Conservation (phyloP, 208 protist genomes). For the Endotrypanum monterogeii region DNA sequence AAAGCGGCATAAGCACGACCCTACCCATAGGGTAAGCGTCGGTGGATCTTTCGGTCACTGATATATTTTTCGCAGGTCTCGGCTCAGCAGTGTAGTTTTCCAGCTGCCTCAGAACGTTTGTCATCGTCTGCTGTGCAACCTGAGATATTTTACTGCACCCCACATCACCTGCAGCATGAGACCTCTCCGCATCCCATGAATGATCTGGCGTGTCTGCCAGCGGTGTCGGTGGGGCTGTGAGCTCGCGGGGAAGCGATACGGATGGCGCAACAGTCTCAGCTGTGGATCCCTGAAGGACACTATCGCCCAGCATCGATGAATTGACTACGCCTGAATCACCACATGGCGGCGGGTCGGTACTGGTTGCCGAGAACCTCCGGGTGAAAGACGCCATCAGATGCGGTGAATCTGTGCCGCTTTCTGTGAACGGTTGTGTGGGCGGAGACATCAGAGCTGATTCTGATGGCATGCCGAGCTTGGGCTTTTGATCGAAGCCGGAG, state of each 20-base stretch:
- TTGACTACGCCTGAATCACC: background rate
- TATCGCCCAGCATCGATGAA: background rate
- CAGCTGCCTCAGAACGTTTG: constrained; percentile 13
- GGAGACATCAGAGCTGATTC: background rate
- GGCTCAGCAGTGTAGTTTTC: background rate
- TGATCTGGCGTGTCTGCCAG: background rate
- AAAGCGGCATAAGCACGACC: background rate
- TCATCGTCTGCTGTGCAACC: constrained; percentile 14
- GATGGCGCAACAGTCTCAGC: background rate
- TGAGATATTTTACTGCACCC: constrained; percentile 11
- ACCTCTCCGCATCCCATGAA: background rate
- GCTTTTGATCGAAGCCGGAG: background rate
- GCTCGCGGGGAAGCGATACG: background rate
- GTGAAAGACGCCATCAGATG: background rate
- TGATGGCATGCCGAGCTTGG: background rate
- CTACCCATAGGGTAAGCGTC: background rate
- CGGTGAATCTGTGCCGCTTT: background rate
- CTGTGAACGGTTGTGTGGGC: background rate
- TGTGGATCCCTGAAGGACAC: background rate
- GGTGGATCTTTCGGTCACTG: background rate
- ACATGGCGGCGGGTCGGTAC: background rate
- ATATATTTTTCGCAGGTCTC: background rate
- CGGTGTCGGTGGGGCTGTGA: constrained; percentile 2
- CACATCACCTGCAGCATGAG: background rate
- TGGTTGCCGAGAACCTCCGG: background rate